phyloP scores from a whole-genome alignment of 2,329 filamentous ascomycete genomes.

The Paecilomyces niveus region DNA sequence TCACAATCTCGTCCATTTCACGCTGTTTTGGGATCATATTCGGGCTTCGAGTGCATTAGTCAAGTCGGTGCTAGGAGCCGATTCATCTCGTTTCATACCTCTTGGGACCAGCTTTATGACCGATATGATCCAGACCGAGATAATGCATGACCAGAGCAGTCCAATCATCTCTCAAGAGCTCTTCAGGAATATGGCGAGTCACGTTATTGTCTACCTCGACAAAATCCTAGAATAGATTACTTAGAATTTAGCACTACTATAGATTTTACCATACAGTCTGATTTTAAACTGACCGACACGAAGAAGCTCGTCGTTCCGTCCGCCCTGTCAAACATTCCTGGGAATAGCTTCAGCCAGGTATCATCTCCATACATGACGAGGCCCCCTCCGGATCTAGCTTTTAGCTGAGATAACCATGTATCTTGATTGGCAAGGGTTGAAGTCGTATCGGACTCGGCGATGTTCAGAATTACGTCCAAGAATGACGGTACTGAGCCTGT shows the following conservation, averaged over 20 bases:
- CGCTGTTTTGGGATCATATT: constrained; percentile 89
- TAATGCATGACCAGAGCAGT: constrained; percentile 92
- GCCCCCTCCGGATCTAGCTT: constrained; percentile 60
- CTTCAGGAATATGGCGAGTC: constrained; percentile 74
- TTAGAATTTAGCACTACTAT: constrained; percentile 7
- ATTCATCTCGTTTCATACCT: constrained; percentile 45
- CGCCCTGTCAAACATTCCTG: constrained; percentile 72
- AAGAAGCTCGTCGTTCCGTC: constrained; percentile 98
- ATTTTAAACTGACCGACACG: constrained; percentile 65
- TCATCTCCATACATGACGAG: constrained; percentile 96
- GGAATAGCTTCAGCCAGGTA: constrained; percentile 96
- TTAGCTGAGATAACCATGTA: constrained; percentile 93
- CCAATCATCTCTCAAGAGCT: constrained; percentile 77
- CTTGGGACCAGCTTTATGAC: constrained; percentile 85
- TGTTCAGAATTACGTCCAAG: constrained; percentile 91
- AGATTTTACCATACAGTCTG: background rate
- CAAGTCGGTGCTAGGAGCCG: constrained; percentile 4
- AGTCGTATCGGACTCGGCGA: constrained; percentile 86
- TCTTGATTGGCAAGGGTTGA: constrained; percentile 85
- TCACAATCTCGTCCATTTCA: constrained; percentile 86
- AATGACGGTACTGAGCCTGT: constrained; percentile 98
- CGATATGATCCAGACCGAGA: constrained; percentile 92
- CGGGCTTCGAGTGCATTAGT: constrained; percentile 46
- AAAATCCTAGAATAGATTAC: constrained; percentile 61
- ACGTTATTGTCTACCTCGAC: constrained; percentile 98